These are phyloP conservation scores for Xylaria hypoxylon DNA, from an alignment of 2,329 filamentous ascomycete genomes.

Conservation along the genomic window DNA sequence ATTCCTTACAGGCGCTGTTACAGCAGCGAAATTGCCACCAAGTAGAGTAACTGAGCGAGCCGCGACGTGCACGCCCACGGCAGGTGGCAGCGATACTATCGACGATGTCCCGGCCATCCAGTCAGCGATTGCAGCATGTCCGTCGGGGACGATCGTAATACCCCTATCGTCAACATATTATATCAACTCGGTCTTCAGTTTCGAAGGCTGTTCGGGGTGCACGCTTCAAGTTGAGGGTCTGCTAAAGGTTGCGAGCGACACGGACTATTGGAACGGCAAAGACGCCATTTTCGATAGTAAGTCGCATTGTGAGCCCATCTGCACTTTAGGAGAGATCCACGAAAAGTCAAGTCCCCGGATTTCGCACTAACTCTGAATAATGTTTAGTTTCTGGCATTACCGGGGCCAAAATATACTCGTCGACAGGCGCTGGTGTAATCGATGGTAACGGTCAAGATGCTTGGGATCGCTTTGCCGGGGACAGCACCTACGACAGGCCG, in stretches of 20 bases:
- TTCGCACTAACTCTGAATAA: not conserved
- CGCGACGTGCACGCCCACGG: slow-evolving; percentile 28
- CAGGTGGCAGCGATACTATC: slow-evolving; percentile 29
- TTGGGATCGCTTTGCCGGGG: slow-evolving; percentile 33
- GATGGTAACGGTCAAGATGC: slow-evolving; percentile 35
- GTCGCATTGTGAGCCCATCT: not conserved
- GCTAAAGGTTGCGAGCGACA: slow-evolving; percentile 31
- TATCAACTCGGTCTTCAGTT: slow-evolving; percentile 35
- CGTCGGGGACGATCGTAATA: slow-evolving; percentile 36
- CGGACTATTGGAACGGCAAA: slow-evolving; percentile 35
- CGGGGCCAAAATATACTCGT: slow-evolving; percentile 33
- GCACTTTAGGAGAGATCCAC: not conserved
- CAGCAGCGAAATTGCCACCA: slow-evolving; percentile 7
- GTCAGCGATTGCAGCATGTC: slow-evolving; percentile 30
- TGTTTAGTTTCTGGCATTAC: slow-evolving; percentile 28
- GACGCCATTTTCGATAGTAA: slow-evolving; percentile 30
- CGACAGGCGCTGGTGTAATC: slow-evolving; percentile 31
- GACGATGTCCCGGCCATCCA: slow-evolving; percentile 38
- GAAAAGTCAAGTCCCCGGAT: not conserved
- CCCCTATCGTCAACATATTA: slow-evolving; percentile 27
- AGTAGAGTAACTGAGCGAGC: slow-evolving; percentile 30
- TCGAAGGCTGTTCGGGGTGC: slow-evolving; percentile 32
- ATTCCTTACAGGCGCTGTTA: slow-evolving; percentile 9
- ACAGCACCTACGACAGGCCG: slow-evolving; percentile 27
- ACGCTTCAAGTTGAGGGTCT: slow-evolving; percentile 30